Percentiles rank a stretch among this genome's conserved stretches.
Conservation (phyloP, 441 rosid genomes). For the Adansonia madagascariensis region DNA sequence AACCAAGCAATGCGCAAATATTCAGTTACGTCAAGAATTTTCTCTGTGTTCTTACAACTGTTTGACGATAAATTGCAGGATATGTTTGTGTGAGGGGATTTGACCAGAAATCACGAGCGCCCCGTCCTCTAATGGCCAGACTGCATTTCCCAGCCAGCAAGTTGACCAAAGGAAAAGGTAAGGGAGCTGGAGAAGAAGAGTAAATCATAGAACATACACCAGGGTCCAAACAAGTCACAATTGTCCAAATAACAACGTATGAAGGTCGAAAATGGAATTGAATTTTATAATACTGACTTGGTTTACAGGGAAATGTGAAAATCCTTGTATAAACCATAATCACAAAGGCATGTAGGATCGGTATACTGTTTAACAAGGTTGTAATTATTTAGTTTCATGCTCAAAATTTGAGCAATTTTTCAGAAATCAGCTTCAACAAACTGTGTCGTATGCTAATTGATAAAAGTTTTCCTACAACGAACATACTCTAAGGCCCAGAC, state of each 20-base stretch:
- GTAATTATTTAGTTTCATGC: conserved; percentile 37
- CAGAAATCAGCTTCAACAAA: conserved; percentile 22
- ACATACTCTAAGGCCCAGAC: not conserved
- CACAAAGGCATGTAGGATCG: conserved; percentile 30
- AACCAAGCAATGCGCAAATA: conserved; percentile 6
- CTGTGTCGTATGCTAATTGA: not conserved
- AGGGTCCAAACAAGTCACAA: conserved; percentile 22
- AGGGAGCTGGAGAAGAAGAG: conserved; percentile 31
- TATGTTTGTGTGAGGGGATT: conserved; percentile 60
- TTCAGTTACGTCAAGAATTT: not conserved
- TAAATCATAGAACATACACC: conserved; percentile 5
- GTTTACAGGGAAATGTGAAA: conserved; percentile 25
- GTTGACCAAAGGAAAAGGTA: conserved; percentile 35
- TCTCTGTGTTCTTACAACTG: not conserved
- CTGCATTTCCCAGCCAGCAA: conserved; percentile 59
- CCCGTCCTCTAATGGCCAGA: conserved; percentile 55
- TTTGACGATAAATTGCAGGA: conserved; percentile 40
- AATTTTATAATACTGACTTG: conserved; percentile 31
- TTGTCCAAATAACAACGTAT: conserved; percentile 23
- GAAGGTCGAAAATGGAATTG: conserved; percentile 32
- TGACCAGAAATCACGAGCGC: conserved; percentile 46
- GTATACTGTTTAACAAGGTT: conserved; percentile 33
- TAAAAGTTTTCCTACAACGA: not conserved
- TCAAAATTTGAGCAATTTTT: conserved; percentile 51
- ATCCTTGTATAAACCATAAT: conserved; percentile 30